phyloP scores from a whole-genome alignment of 495 filamentous ascomycete genomes.

The Aspergillus homomorphus region DNA sequence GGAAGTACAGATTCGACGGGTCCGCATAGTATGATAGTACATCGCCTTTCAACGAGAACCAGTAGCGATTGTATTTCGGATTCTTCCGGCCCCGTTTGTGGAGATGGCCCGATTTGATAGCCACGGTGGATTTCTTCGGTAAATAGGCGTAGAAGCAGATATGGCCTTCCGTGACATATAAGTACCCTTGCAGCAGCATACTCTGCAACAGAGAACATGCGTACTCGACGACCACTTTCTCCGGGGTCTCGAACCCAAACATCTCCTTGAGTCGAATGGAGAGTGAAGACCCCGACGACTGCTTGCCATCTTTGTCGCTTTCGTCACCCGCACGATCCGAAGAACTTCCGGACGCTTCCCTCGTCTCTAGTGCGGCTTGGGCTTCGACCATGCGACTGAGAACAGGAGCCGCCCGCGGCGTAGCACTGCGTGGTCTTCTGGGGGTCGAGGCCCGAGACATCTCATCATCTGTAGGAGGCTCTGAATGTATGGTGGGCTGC shows the following conservation, averaged over 20 bases:
- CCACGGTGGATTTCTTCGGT: conserved; percentile 78
- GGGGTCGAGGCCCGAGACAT: conserved; percentile 18
- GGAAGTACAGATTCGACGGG: conserved; percentile 85
- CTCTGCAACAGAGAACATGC: conserved; percentile 92
- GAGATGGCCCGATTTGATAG: conserved; percentile 84
- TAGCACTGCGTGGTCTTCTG: conserved; percentile 37
- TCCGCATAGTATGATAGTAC: conserved; percentile 91
- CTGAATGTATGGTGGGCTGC: conserved; percentile 8
- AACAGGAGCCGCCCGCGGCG: conserved; percentile 60
- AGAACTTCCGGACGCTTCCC: conserved; percentile 22
- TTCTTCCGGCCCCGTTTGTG: conserved; percentile 87
- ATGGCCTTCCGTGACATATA: conserved; percentile 93
- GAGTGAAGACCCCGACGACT: conserved; percentile 43
- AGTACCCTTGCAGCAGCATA: conserved; percentile 88
- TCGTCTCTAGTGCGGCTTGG: conserved; percentile 58
- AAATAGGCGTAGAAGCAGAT: conserved; percentile 97
- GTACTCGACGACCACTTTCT: conserved; percentile 89
- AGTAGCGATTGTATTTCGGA: conserved; percentile 87
- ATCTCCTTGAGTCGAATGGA: conserved; percentile 77
- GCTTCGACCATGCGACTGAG: conserved; percentile 83
- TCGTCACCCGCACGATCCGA: conserved; percentile 20
- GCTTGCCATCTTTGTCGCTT: conserved; percentile 22
- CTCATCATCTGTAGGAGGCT: conserved; percentile 20
- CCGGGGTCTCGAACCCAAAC: conserved; percentile 77
- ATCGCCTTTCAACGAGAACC: conserved; percentile 94